These are phyloP conservation scores for Boletus smithii DNA, from an alignment of 1,284 basidiomycete species.

Conservation along the genomic window DNA sequence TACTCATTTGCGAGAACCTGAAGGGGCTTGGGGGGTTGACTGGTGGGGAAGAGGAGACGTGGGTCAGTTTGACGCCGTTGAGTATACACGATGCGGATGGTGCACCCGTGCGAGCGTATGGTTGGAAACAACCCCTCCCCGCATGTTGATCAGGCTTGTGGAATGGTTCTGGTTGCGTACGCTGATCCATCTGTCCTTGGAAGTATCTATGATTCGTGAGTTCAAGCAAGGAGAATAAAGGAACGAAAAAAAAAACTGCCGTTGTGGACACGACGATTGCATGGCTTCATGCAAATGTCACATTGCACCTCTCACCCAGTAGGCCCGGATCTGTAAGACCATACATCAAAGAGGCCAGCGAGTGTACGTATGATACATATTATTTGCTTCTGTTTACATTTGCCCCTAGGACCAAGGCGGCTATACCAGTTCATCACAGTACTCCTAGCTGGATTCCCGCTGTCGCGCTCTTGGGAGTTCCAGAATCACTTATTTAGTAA, in stretches of 20 bases:
- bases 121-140: conserved; percentile 37
- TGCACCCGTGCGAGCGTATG: conserved; percentile 63
- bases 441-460: neutral
- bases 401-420: conserved; percentile 5
- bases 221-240: too few relatives aligned
- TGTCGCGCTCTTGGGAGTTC: neutral
- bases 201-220: too few relatives aligned
- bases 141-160: too few relatives aligned
- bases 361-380: neutral
- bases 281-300: too few relatives aligned
- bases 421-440: conserved; percentile 9
- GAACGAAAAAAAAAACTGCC: too few relatives aligned
- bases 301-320: too few relatives aligned
- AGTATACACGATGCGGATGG: conserved; percentile 58
- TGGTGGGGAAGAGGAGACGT: conserved; percentile 30
- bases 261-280: too few relatives aligned
- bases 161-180: too few relatives aligned
- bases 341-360: too few relatives aligned
- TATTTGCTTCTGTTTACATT: conserved; percentile 15
- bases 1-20: conserved; percentile 67
- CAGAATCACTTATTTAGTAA: conserved; percentile 8
- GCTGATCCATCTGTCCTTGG: too few relatives aligned
- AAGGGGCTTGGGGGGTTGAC: conserved; percentile 44
- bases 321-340: too few relatives aligned
- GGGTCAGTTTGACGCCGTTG: conserved; percentile 56